These are phyloP conservation scores for Magnaporthiopsis rhizophila DNA, from an alignment of 2,329 filamentous ascomycete genomes.

Conservation along the genomic window DNA sequence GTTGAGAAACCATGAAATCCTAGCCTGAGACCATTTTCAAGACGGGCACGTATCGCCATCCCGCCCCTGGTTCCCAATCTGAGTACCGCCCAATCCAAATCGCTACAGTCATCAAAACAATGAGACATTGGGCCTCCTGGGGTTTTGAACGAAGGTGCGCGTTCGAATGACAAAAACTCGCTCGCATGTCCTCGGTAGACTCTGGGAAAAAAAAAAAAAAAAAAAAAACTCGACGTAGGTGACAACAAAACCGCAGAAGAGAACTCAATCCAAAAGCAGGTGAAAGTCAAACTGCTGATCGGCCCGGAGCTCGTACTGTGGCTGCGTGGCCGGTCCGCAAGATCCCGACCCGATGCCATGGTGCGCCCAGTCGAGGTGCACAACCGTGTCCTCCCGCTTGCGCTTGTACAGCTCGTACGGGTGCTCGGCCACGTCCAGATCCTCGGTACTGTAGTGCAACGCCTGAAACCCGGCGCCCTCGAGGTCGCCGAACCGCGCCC, in stretches of 20 bases:
- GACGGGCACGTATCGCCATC: not conserved
- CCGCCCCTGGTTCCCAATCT: not conserved
- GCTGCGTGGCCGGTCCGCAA: constrained; percentile 50
- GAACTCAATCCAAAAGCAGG: constrained; percentile 31
- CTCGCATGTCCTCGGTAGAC: not conserved
- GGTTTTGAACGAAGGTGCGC: not conserved
- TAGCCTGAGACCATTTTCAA: not conserved
- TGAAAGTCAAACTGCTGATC: constrained; percentile 34
- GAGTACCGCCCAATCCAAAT: not conserved
- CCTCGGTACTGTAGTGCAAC: constrained; percentile 43
- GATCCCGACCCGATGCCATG: constrained; percentile 56
- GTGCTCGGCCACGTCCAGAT: constrained; percentile 47
- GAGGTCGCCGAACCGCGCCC: constrained; percentile 34
- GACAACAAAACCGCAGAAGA: not conserved
- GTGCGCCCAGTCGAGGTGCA: constrained; percentile 53
- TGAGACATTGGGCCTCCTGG: not conserved
- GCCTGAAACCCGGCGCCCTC: constrained; percentile 44
- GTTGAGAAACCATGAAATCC: too few relatives aligned
- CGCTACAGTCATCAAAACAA: not conserved
- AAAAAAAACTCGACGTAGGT: too few relatives aligned
- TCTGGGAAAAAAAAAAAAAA: too few relatives aligned
- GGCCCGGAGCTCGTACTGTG: constrained; percentile 35
- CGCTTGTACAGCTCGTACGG: constrained; percentile 49
- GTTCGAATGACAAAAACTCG: not conserved
- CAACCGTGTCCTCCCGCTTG: constrained; percentile 40